Percentiles rank a stretch among this genome's conserved stretches.
These are phyloP conservation scores for Salix purpurea DNA, from an alignment of 345 rosid species.

Conservation along the genomic window DNA sequence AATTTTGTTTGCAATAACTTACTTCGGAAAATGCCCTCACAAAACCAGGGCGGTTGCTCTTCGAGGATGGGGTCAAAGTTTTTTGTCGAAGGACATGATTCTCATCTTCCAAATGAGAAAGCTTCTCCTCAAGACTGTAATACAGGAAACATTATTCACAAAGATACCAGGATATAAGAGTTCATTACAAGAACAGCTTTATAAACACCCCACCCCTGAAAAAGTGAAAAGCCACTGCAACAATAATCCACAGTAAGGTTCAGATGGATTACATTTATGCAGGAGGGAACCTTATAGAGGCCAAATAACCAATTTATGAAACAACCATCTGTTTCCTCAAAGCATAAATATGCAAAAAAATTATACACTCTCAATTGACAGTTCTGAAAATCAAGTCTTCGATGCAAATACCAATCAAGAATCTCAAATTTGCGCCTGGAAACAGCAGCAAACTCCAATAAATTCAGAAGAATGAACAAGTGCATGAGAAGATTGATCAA, in stretches of 20 bases:
- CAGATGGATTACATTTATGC: background rate
- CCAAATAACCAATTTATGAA: background rate
- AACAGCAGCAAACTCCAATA: background rate
- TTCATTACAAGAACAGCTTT: too few species aligned
- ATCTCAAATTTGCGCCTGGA: too few species aligned
- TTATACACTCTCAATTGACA: too few species aligned
- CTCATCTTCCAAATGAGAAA: constrained; percentile 72
- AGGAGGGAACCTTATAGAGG: background rate
- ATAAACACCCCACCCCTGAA: too few species aligned
- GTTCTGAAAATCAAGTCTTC: too few species aligned
- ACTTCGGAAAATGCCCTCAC: constrained; percentile 60
- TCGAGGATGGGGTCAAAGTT: constrained; percentile 54
- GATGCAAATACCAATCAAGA: too few species aligned
- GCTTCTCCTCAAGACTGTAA: constrained; percentile 68
- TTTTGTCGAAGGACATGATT: constrained; percentile 79
- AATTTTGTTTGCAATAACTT: constrained; percentile 25
- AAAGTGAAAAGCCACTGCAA: too few species aligned
- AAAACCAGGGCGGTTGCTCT: constrained; percentile 37
- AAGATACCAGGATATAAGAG: background rate
- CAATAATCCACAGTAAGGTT: background rate
- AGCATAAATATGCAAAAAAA: background rate
- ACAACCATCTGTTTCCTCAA: background rate
- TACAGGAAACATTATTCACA: constrained; percentile 2
- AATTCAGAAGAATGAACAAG: background rate
- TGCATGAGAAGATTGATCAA: background rate